Conservation (phyloP, 495 filamentous ascomycete genomes). For the Neurospora sp. region DNA sequence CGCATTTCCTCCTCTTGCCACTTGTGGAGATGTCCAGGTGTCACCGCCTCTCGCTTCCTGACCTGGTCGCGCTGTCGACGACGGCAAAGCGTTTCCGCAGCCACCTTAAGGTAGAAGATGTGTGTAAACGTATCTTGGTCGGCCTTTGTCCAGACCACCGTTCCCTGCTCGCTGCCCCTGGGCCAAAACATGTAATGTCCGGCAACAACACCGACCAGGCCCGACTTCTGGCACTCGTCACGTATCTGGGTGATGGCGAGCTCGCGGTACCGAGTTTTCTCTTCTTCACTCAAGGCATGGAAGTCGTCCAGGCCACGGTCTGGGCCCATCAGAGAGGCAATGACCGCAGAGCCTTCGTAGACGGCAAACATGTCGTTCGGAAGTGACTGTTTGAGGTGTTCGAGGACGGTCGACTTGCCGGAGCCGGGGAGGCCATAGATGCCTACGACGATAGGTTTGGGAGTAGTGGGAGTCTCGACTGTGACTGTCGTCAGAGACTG, state of each 20-base stretch:
- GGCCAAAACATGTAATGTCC: slow-evolving; percentile 56
- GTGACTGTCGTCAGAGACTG: neutral
- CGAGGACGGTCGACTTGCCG: slow-evolving; percentile 46
- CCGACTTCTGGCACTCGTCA: slow-evolving; percentile 25
- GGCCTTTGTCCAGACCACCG: slow-evolving; percentile 31
- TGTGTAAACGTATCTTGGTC: slow-evolving; percentile 48
- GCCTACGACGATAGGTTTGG: slow-evolving; percentile 40
- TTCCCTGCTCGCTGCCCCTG: slow-evolving; percentile 24
- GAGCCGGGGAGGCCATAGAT: slow-evolving; percentile 54
- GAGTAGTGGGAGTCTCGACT: neutral
- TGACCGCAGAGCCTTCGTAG: slow-evolving; percentile 45
- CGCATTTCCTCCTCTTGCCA: slow-evolving; percentile 46
- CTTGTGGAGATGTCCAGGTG: slow-evolving; percentile 31
- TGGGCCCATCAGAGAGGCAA: slow-evolving; percentile 33
- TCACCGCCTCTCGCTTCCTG: slow-evolving; percentile 26
- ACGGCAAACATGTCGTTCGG: slow-evolving; percentile 32
- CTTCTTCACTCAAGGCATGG: slow-evolving; percentile 28
- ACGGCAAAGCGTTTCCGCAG: slow-evolving; percentile 22
- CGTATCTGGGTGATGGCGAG: slow-evolving; percentile 40
- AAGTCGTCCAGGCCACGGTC: slow-evolving; percentile 40
- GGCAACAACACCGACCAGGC: slow-evolving; percentile 41
- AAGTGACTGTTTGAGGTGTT: slow-evolving; percentile 32
- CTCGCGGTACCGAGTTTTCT: slow-evolving; percentile 33
- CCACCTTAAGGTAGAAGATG: slow-evolving; percentile 49
- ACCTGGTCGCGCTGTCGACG: slow-evolving; percentile 31